Percentiles rank a stretch among this genome's conserved stretches.
Conservation (phyloP, 257 asterid species). For the Scutellaria baicalensis region DNA sequence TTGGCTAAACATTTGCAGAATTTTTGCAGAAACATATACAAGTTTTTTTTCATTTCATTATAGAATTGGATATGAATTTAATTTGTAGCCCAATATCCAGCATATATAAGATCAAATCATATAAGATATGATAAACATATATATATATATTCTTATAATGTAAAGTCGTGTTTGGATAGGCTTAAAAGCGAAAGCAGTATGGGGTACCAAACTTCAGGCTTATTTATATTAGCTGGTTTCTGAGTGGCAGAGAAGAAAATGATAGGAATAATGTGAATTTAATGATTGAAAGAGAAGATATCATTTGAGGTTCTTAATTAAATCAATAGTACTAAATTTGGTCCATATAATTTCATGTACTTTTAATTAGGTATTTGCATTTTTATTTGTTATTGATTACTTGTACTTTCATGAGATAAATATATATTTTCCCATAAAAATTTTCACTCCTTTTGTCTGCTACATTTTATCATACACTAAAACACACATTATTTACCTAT, state of each 20-base stretch:
- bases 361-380: too few species aligned
- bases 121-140: too few species aligned
- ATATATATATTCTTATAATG: not conserved
- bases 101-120: not conserved
- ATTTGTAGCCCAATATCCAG: not conserved
- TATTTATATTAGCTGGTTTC: not conserved
- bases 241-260: not conserved
- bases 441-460: too few species aligned
- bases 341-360: too few species aligned
- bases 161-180: not conserved
- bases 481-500: too few species aligned
- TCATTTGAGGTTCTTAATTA: too few species aligned
- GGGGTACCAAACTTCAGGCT: not conserved
- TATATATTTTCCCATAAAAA: too few species aligned
- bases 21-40: not conserved
- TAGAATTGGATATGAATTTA: too few species aligned
- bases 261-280: not conserved
- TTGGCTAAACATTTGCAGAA: constrained; percentile 4
- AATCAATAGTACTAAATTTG: not conserved
- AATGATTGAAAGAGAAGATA: not conserved
- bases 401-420: too few species aligned
- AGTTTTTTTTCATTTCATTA: not conserved
- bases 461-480: too few species aligned
- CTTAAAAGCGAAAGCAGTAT: not conserved
- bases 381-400: too few species aligned